Evolutionary conservation across 2,329 filamentous ascomycete species (phyloP).

Genomic region (Epichloe amarillans): DNA sequence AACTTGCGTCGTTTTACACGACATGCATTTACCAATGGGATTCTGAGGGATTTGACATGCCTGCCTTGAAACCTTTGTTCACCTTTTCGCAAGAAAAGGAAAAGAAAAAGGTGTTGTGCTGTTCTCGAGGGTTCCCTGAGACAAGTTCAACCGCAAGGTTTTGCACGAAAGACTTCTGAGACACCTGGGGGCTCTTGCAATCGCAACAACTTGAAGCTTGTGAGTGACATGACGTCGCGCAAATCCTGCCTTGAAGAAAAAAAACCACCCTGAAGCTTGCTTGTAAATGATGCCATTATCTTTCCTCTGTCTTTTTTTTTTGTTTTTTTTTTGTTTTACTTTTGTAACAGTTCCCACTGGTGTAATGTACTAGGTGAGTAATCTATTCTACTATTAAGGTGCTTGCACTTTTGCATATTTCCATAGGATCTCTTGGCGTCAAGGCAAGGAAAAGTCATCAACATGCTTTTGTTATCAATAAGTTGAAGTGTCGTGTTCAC

Average conservation of each 20-base stretch:
- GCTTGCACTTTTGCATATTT: not conserved
- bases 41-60: constrained; percentile 28
- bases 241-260: not conserved
- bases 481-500: not conserved
- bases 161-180: constrained; percentile 12
- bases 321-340: constrained; percentile 8
- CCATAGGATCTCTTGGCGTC: constrained; percentile 2
- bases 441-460: constrained; percentile 4
- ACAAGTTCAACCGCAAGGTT: not conserved
- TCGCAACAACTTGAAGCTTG: constrained; percentile 8
- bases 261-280: not conserved
- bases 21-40: constrained; percentile 19
- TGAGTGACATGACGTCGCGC: constrained; percentile 7
- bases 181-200: constrained; percentile 23
- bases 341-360: not conserved
- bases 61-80: constrained; percentile 7
- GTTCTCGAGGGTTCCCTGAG: not conserved
- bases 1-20: constrained; percentile 12
- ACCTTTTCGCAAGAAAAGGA: not conserved
- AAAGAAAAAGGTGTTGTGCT: not conserved
- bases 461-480: not conserved
- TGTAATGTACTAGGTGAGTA: constrained; percentile 5
- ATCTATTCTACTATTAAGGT: constrained; percentile 1
- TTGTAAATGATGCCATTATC: not conserved
- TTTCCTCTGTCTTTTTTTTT: constrained; percentile 7